Evolutionary conservation across 2,329 filamentous ascomycete species (phyloP).

Genomic region (Phaeosphaeriaceae sp.): DNA sequence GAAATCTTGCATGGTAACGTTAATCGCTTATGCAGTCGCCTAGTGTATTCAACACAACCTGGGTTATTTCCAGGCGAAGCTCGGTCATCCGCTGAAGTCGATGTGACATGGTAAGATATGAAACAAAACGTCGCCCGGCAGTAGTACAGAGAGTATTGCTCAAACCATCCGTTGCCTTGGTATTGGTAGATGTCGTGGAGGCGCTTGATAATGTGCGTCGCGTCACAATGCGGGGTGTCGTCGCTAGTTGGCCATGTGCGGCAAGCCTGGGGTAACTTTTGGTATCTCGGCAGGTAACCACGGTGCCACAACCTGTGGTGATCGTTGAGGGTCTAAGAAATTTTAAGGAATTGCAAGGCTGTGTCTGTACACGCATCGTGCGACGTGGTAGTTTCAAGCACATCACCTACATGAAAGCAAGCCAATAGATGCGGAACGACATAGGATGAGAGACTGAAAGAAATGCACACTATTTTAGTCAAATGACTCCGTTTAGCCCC

Average conservation of each 20-base stretch:
- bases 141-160: conserved; percentile 16
- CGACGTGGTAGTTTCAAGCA: not conserved
- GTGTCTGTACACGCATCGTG: not conserved
- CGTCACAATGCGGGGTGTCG: conserved; percentile 18
- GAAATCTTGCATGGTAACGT: conserved; percentile 55
- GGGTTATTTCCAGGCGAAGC: conserved; percentile 1
- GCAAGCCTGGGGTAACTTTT: conserved; percentile 15
- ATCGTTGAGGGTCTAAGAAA: not conserved
- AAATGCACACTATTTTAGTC: not conserved
- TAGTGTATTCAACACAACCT: conserved; percentile 1
- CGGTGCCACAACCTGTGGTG: not conserved
- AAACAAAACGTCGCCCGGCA: conserved; percentile 4
- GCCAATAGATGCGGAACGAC: not conserved
- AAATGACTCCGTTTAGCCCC: conserved; percentile 10
- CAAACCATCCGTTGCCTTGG: conserved; percentile 17
- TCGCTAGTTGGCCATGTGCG: conserved; percentile 4
- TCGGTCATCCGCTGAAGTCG: conserved; percentile 1
- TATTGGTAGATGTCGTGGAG: conserved; percentile 5
- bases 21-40: conserved; percentile 11
- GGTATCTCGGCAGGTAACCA: conserved; percentile 3
- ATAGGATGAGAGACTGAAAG: not conserved
- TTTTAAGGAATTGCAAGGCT: not conserved
- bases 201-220: conserved; percentile 1
- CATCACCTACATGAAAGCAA: not conserved
- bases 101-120: conserved; percentile 8